Evolutionary conservation across 805 yeast species (phyloP).

Genomic region (Middelhovenomyces tepae): DNA sequence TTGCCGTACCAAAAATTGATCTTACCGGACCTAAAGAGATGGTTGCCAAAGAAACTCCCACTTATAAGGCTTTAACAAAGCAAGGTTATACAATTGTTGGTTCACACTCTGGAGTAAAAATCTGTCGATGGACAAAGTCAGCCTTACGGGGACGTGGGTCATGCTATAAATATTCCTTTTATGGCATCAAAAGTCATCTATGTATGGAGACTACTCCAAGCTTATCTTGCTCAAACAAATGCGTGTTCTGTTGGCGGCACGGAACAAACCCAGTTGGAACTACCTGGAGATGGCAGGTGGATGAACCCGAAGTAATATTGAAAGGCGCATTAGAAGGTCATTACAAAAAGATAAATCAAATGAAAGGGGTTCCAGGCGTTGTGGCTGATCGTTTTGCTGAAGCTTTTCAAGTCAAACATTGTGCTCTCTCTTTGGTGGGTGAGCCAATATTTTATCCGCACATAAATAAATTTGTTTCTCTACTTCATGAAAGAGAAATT

Average conservation of each 20-base stretch:
- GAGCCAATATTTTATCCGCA: conserved; percentile 93
- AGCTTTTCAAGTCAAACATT: conserved; percentile 81
- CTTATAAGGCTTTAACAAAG: conserved; percentile 77
- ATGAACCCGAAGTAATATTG: conserved; percentile 73
- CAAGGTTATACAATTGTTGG: conserved; percentile 94
- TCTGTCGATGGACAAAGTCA: conserved; percentile 93
- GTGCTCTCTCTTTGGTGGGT: conserved; percentile 89
- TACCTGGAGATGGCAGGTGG: conserved; percentile 94
- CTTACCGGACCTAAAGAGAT: conserved; percentile 45
- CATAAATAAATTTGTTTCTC: conserved; percentile 71
- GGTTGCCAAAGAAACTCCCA: conserved; percentile 87
- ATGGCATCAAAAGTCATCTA: conserved; percentile 81
- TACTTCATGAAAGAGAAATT: conserved; percentile 72
- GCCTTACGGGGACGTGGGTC: conserved; percentile 92
- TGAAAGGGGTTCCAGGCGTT: conserved; percentile 94
- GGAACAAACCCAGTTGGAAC: conserved; percentile 97
- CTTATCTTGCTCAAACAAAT: conserved; percentile 85
- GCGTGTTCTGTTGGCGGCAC: conserved; percentile 97
- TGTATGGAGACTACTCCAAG: conserved; percentile 97
- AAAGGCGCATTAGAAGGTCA: conserved; percentile 86
- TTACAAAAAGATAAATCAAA: conserved; percentile 83
- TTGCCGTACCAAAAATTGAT: conserved; percentile 15
- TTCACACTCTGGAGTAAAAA: conserved; percentile 89
- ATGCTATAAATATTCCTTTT: conserved; percentile 86
- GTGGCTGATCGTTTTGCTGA: conserved; percentile 83